A percentile compares a stretch with the other conserved stretches of the same genome.
These are phyloP conservation scores for Cyphellophora europaea DNA, from an alignment of 2,329 filamentous ascomycete species.

Conservation along the genomic window DNA sequence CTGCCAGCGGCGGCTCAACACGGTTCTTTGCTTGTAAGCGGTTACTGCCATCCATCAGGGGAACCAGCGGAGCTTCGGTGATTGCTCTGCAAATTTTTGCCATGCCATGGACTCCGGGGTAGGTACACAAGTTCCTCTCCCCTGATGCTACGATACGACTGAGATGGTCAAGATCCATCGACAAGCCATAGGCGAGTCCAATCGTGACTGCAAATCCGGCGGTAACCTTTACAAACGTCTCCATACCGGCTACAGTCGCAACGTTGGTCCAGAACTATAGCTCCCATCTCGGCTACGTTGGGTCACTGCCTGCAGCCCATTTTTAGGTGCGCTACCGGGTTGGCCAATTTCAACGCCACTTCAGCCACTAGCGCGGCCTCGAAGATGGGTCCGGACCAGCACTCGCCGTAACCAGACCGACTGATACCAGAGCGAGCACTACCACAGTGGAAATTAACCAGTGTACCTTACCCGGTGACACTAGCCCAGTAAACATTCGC, in stretches of 20 bases:
- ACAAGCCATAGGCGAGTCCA: not conserved
- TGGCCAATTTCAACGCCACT: slow-evolving; percentile 1
- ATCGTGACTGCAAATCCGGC: not conserved
- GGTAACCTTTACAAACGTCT: not conserved
- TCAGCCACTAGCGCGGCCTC: not conserved
- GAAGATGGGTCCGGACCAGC: not conserved
- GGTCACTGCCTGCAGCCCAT: too few relatives aligned
- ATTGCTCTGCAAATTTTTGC: too few relatives aligned
- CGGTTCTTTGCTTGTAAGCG: too few relatives aligned
- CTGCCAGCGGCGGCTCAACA: not conserved
- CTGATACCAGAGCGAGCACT: too few relatives aligned
- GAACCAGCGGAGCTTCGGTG: too few relatives aligned
- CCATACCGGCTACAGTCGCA: not conserved
- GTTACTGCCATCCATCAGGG: too few relatives aligned
- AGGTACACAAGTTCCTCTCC: too few relatives aligned
- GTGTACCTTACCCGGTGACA: not conserved
- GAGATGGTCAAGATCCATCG: not conserved
- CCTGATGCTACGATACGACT: too few relatives aligned
- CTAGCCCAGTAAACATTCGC: not conserved
- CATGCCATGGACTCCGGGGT: too few relatives aligned
- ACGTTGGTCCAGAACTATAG: not conserved
- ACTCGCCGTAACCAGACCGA: not conserved
- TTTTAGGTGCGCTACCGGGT: too few relatives aligned
- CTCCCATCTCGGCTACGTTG: too few relatives aligned
- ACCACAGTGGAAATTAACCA: not conserved